A percentile compares a stretch with the other conserved stretches of the same genome.
phyloP scores from a whole-genome alignment of 2,329 filamentous ascomycete genomes.

The Fusarium tjaetaba region DNA sequence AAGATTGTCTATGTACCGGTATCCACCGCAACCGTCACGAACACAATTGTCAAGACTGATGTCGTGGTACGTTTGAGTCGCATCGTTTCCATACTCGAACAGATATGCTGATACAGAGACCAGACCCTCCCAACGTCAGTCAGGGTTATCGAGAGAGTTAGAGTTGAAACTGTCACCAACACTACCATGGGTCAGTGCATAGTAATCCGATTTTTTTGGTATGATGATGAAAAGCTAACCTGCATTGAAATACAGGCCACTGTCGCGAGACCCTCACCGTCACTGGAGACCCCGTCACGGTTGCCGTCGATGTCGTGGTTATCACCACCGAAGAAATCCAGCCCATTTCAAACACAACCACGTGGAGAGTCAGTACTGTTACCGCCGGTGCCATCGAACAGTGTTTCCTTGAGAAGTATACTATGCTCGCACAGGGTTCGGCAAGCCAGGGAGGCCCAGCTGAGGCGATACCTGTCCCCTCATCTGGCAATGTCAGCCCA shows the following conservation, averaged over 20 bases:
- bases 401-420: not conserved
- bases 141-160: accelerated
- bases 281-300: accelerated
- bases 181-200: not conserved
- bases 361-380: accelerated
- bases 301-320: not conserved
- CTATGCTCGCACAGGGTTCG: accelerated
- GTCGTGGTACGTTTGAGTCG: not conserved
- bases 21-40: accelerated
- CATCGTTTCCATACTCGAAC: no score
- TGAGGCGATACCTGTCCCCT: not conserved
- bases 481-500: not conserved
- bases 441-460: not conserved
- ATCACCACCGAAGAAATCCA: not conserved
- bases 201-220: accelerated
- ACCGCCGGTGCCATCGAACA: not conserved
- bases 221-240: accelerated
- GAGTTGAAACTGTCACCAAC: accelerated
- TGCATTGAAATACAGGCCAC: not conserved
- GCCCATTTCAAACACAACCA: accelerated
- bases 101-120: accelerated
- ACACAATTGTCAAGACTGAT: not conserved
- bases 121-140: not conserved
- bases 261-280: not conserved
- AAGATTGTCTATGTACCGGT: not conserved